Evolutionary conservation across 192 early-diverging fungal species (phyloP), one percentile per base, ranked within the genome.

Genomic region (Coemansia sp.): DNA sequence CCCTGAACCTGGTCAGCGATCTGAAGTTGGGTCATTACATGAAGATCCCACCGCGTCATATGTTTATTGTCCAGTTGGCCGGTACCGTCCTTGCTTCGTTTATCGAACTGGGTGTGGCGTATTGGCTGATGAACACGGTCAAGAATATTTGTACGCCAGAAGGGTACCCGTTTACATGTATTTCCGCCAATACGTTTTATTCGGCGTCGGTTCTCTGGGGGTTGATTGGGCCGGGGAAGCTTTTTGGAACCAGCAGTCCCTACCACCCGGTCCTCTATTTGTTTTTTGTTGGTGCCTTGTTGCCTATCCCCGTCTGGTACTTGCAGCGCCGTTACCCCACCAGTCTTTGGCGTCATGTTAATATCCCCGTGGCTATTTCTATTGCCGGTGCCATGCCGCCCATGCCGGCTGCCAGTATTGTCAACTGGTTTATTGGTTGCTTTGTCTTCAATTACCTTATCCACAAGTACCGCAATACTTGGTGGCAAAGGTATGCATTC

Each of bases 121-220:
- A 76, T 18, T 88, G 80, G 59, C 56, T 88, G 35, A 81, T 87
- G 79, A 69, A 48, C 42, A 68, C 74, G 16, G 79, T 85, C 14
- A 48, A 67, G 1, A 54, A 75, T 33, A 81, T 85, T 19, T 84
- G 82, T 38, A 80, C 78, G 32, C 81, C 37, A 51, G 67, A 76
- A 10, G 80, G 79, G 3, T 78, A 82, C 19, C 83, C 83, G 7
- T 88, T 82, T 58, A 80, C 81, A 4, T 84, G 84, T 51, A 82
- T 79, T 13, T 41, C 59, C 34, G 61, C 76, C 19, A 60, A 76
- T 36, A 72, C 69, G 5, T 88, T 88, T 59, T 83, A 82, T 44
- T 84, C 85, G 10, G 81, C 82, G 0, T 84, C 83, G 1, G 72
- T 89, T 3, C 82, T 90, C 27, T 92, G 86, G 86, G 90, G 90